phyloP scores from a whole-genome alignment of 345 rosid species.

The Hibiscus syriacus region DNA sequence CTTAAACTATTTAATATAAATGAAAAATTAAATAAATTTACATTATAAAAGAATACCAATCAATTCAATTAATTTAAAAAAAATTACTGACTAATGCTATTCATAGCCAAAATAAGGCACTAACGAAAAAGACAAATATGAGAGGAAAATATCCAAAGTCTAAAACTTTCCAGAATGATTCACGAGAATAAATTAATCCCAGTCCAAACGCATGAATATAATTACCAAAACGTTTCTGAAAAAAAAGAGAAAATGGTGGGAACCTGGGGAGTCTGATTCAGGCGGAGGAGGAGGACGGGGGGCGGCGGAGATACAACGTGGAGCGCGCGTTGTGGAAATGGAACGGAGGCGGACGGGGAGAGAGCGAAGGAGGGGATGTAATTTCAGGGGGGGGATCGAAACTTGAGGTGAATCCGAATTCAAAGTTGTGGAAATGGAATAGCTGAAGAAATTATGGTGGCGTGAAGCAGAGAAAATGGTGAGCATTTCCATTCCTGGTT shows the following conservation, averaged over 20 bases:
- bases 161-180: neutral
- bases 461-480: neutral
- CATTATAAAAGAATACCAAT: too few relatives aligned
- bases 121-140: neutral
- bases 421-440: neutral
- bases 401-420: constrained; percentile 6
- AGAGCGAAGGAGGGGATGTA: constrained; percentile 18
- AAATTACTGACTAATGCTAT: too few relatives aligned
- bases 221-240: neutral
- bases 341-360: constrained; percentile 6
- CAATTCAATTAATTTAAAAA: too few relatives aligned
- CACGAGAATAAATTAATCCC: neutral
- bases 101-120: too few relatives aligned
- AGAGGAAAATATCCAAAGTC: neutral
- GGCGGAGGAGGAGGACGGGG: constrained; percentile 36
- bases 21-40: too few relatives aligned
- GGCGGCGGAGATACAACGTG: constrained; percentile 24
- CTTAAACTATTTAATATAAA: too few relatives aligned
- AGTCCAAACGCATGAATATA: neutral
- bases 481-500: neutral
- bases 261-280: constrained; percentile 43
- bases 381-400: constrained; percentile 7
- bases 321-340: neutral
- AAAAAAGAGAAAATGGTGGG: neutral
- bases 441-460: neutral